These are phyloP conservation scores for Jacaranda copaia DNA, from an alignment of 257 asterid species.

Conservation along the genomic window DNA sequence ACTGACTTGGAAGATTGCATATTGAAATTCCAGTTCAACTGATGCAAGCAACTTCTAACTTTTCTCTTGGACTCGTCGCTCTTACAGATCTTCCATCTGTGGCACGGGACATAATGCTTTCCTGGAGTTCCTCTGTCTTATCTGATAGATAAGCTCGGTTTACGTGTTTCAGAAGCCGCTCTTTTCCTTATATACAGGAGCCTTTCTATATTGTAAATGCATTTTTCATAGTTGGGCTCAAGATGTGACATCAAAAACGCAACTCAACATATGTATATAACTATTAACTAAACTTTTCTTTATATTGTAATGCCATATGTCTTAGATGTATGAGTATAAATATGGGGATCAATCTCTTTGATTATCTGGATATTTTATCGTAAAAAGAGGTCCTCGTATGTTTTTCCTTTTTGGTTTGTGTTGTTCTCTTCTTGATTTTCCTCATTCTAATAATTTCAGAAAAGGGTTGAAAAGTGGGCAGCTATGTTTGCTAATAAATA, in stretches of 20 bases:
- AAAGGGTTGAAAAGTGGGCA: neutral
- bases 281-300: conserved; percentile 22
- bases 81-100: conserved; percentile 87
- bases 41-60: conserved; percentile 4
- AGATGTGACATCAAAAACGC: neutral
- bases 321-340: conserved; percentile 17
- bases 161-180: neutral
- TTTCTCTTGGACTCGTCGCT: conserved; percentile 28
- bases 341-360: neutral
- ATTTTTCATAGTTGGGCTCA: conserved; percentile 17
- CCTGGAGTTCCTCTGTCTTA: conserved; percentile 86
- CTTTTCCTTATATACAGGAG: neutral
- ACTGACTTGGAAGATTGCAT: neutral
- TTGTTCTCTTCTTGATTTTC: neutral
- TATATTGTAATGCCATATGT: conserved; percentile 25
- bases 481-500: neutral
- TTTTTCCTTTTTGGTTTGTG: neutral
- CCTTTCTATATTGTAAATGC: conserved; percentile 26
- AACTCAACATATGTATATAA: conserved; percentile 32
- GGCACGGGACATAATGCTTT: conserved; percentile 90
- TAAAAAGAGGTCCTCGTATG: neutral
- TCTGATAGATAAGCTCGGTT: conserved; percentile 55
- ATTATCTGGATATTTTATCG: neutral
- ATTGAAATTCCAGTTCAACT: conserved; percentile 17
- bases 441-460: neutral